A percentile compares a stretch with the other conserved stretches of the same genome.
These are phyloP conservation scores for Akanthomyces uredinophilus DNA, from an alignment of 2,329 filamentous ascomycete species.

Conservation along the genomic window DNA sequence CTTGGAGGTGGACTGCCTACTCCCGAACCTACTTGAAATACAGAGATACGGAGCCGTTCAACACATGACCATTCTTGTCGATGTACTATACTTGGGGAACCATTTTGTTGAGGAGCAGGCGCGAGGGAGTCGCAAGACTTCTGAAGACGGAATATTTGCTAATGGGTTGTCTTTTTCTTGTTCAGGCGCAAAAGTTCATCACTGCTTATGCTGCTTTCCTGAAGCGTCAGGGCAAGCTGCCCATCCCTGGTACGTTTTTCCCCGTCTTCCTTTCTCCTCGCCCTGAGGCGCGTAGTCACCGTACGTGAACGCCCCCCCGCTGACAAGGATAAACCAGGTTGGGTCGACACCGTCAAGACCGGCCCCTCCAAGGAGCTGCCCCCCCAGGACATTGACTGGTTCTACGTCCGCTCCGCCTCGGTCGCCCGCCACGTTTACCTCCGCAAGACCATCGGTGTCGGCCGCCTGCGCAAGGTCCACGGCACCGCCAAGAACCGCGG, in stretches of 20 bases:
- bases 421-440: constrained; percentile 98
- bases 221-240: constrained; percentile 91
- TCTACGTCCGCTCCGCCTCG: constrained; percentile 82
- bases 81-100: background rate
- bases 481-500: constrained; percentile 97
- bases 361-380: constrained; percentile 94
- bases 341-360: constrained; percentile 99
- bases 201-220: constrained; percentile 79
- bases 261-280: background rate
- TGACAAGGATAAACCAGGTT: constrained; percentile 54
- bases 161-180: constrained; percentile 46
- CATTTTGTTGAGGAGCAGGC: constrained; percentile 52
- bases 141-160: constrained; percentile 70
- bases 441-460: constrained; percentile 98
- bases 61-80: background rate
- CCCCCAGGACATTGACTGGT: constrained; percentile 98
- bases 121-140: constrained; percentile 69
- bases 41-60: constrained; percentile 4
- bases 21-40: background rate
- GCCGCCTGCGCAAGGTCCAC: constrained; percentile 94
- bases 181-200: constrained; percentile 85
- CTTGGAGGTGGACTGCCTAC: constrained; percentile 9
- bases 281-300: background rate
- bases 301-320: too few species aligned
- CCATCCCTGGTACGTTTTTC: constrained; percentile 73